Evolutionary conservation across 2,329 filamentous ascomycete species (phyloP), one percentile per base, ranked within the genome.

Genomic region (Alternaria sp.): DNA sequence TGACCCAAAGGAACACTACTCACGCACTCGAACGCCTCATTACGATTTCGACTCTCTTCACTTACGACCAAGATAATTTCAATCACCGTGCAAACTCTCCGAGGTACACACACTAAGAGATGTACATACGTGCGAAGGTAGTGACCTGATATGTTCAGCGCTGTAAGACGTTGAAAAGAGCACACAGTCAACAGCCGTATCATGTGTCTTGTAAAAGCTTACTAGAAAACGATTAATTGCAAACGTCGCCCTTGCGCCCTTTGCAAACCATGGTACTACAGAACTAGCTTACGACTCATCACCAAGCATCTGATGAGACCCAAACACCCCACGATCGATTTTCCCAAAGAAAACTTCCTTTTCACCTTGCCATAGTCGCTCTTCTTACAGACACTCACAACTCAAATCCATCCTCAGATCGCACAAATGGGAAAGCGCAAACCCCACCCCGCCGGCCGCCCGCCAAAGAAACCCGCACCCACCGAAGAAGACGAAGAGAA

Each of bases 221-320:
- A 36, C 32, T n/a, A 36, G 15, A n/a, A 3, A 9, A 5, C 0
- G 15, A 0, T 9, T 0, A 5, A n/a, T 0, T 36, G 2, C 0
- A n/a, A 17, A 40, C 6, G 19, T 10, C 19, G 49, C 49, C 49
- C 19, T 17, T 52, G 1, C 30, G 15, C 49, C 49, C 49, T 52
- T 52, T 15, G 5, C 6, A 17, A 52, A 52, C 49, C 30, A 52
- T 52, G 49, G 49, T 52, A 52, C 49, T 17, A 40, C 28, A 52
- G 28, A 6, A 52, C 28, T 40, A 52, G 49, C 28, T 40, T 19
- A 15, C 17, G 30, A 52, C 30, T 40, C 49, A 52, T 52, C 8
- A 21, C 49, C 19, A 25, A 11, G 36, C 36, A 40, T n/a, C 4
- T 10, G 15, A 40, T 5, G 32, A 40, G 32, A 9, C 0, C 32